Base-by-base conservation (phyloP, 768 basidiomycete genomes). In the Trametes sanguinea region DNA sequence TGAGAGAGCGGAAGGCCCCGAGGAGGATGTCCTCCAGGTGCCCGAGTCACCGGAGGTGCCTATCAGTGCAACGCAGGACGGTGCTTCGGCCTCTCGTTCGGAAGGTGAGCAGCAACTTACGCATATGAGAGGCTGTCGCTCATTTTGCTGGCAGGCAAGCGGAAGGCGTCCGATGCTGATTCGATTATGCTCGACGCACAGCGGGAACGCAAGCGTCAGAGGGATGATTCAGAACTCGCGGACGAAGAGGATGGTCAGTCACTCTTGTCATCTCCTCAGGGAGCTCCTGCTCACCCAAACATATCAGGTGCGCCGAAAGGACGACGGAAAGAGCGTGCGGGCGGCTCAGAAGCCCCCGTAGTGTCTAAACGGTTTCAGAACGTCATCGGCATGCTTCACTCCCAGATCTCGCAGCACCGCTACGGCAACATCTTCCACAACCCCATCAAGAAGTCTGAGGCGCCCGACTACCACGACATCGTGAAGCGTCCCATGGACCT, bases 401-500 rank as follows among this genome's bases (percentile, higher is more conserved):
- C 87, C 13, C 86, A 88, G 63, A 94, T 96, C 62, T 87, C 88
- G 2, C 85, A 88, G 68, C 92, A 95, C 71, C 85, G 91, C 40
- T 90, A 91, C 67, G 95, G 92, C 53, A 92, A 88, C 63, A 90
- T 96, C 56, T 96, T 96, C 70, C 89, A 91, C 68, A 89, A 90
- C 66, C 94, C 95, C 27, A 94, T 98, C 74, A 92, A 89, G 71
- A 82, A 83, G 61, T 84, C 85, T 22, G 94, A 96, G 65, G 95
- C 95, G 6, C 88, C 94, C 0, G 94, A 94, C 70, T 98, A 98
- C 71, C 86, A 87, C 60, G 90, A 94, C 52, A 91, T 96, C 61
- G 92, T 98, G 61, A 93, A 91, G 69, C 84, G 89, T n/a, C 94
- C 96, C 2, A 95, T 95, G 85, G 95, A 98, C 73, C 81, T 98